Conservation (phyloP, 1,284 basidiomycete species). For the Golubevia pallescens region DNA sequence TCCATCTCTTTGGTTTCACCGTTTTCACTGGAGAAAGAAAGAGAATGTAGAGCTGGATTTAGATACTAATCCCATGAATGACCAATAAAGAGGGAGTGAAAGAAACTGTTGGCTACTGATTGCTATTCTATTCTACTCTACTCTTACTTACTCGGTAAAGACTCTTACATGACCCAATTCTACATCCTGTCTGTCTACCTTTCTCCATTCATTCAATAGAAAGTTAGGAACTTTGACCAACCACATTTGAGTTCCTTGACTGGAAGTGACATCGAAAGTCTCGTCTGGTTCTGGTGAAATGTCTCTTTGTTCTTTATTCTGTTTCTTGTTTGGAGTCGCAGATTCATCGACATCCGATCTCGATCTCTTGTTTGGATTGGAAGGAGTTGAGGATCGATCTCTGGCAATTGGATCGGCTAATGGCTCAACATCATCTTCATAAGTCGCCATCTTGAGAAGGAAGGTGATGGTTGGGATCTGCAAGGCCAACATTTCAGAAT, state of each 20-base stretch:
- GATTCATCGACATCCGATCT: conserved; percentile 13
- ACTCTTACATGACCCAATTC: no score
- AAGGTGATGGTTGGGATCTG: no score
- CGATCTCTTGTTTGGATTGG: conserved; percentile 18
- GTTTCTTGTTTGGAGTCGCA: conserved; percentile 9
- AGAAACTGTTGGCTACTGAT: not conserved
- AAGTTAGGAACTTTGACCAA: conserved; percentile 27
- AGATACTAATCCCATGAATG: not conserved
- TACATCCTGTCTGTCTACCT: no score
- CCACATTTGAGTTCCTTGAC: conserved; percentile 44
- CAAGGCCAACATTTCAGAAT: no score
- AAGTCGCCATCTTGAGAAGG: conserved; percentile 23
- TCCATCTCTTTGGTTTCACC: not conserved
- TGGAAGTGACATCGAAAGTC: conserved; percentile 43
- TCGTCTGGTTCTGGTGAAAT: conserved; percentile 55
- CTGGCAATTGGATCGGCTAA: conserved; percentile 15
- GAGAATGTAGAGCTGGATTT: not conserved
- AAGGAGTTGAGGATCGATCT: not conserved
- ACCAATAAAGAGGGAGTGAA: not conserved
- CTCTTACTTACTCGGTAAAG: conserved; percentile 14
- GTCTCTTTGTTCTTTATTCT: not conserved
- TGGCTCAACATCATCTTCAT: conserved; percentile 37
- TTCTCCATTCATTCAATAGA: no score
- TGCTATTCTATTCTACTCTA: not conserved
- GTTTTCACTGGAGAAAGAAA: not conserved